Evolutionary conservation across 768 basidiomycete species (phyloP).

Genomic region (Mycena epipterygia): DNA sequence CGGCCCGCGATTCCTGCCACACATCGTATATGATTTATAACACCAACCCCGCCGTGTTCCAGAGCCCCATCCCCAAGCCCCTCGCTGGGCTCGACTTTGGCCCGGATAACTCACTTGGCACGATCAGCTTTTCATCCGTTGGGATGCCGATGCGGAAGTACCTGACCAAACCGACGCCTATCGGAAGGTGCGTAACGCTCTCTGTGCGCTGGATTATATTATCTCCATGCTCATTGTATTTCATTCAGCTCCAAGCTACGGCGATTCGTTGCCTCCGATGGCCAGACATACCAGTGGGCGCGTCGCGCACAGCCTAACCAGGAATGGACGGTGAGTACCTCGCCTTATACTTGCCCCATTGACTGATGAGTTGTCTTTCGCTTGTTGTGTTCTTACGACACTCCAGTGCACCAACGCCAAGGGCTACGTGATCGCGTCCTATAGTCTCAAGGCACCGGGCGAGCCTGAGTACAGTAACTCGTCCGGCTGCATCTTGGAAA

Average conservation of each 20-base stretch:
- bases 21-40: constrained; percentile 70
- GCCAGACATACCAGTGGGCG: constrained; percentile 73
- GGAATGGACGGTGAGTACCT: constrained; percentile 73
- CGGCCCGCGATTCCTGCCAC: constrained; percentile 55
- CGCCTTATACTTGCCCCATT: not conserved
- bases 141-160: constrained; percentile 65
- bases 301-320: constrained; percentile 61
- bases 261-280: constrained; percentile 71
- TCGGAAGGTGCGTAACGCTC: constrained; percentile 55
- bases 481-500: constrained; percentile 73
- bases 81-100: constrained; percentile 67
- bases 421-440: constrained; percentile 70
- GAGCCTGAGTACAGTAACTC: constrained; percentile 68
- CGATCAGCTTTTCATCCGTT: constrained; percentile 58
- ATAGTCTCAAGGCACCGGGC: constrained; percentile 66
- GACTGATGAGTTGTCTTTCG: constrained; percentile 12
- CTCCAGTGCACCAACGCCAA: constrained; percentile 67
- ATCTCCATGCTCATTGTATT: too few species aligned
- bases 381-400: not conserved
- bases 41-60: constrained; percentile 44
- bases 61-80: constrained; percentile 48
- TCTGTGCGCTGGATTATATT: too few species aligned
- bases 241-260: constrained; percentile 59
- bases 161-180: constrained; percentile 55
- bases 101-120: constrained; percentile 62